Evolutionary conservation across 2,329 filamentous ascomycete species (phyloP).

Genomic region (Dactylellina haptotyla): DNA sequence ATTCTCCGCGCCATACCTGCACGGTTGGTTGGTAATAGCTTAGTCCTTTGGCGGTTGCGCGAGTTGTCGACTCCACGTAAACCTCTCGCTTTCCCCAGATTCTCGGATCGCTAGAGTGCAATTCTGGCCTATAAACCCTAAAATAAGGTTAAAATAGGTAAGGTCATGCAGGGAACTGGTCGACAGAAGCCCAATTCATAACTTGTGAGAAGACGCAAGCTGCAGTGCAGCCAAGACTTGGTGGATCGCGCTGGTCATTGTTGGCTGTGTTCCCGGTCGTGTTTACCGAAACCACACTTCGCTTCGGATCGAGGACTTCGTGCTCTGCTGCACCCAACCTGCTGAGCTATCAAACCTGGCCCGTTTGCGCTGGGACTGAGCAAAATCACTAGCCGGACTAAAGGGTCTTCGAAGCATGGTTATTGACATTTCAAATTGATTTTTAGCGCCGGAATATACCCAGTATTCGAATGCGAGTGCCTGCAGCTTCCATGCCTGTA

Average conservation of each 20-base stretch:
- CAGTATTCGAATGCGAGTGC: conserved; percentile 9
- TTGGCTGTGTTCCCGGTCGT: conserved; percentile 10
- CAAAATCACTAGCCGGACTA: no score
- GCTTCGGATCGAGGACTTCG: conserved; percentile 47
- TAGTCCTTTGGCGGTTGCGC: conserved; percentile 7
- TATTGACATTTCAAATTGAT: background rate
- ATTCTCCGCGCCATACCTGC: conserved; percentile 22
- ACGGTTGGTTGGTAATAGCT: conserved; percentile 44
- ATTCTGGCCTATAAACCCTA: conserved; percentile 22
- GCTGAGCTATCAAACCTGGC: no score
- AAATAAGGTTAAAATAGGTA: conserved; percentile 24
- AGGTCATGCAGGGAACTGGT: conserved; percentile 10
- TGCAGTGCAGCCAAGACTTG: conserved; percentile 15
- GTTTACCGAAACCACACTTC: conserved; percentile 10
- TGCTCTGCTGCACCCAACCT: no score
- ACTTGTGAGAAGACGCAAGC: background rate
- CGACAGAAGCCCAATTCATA: background rate
- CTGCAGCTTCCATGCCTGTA: conserved; percentile 9
- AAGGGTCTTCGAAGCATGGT: background rate
- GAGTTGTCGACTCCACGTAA: background rate
- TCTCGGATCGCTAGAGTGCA: conserved; percentile 35
- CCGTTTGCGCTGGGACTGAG: no score
- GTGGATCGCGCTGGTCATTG: conserved; percentile 1
- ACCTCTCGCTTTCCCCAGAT: conserved; percentile 39
- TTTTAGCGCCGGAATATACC: conserved; percentile 43